These are phyloP conservation scores for Mortierella sp. DNA, from an alignment of 371 early-diverging fungal species.

Conservation along the genomic window DNA sequence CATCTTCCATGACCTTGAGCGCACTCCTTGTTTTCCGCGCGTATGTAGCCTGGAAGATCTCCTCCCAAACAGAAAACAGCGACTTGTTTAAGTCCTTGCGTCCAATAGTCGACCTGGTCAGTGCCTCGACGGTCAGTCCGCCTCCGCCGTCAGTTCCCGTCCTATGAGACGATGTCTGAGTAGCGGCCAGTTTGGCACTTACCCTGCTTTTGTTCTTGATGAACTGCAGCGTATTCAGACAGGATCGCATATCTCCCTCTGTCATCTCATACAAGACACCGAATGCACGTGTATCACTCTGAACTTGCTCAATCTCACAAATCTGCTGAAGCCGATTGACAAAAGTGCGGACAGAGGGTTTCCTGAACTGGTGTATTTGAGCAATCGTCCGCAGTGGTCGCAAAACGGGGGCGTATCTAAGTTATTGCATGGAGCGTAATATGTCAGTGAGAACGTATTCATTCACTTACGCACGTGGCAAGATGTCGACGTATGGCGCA, in stretches of 20 bases:
- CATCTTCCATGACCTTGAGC: conserved; percentile 49
- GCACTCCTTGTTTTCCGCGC: conserved; percentile 51
- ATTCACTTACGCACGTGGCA: neutral
- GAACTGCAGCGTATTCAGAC: conserved; percentile 92
- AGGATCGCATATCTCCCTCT: conserved; percentile 90
- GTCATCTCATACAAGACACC: conserved; percentile 81
- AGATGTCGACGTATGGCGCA: neutral
- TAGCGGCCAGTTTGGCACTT: neutral
- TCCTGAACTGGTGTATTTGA: conserved; percentile 75
- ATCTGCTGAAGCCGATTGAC: conserved; percentile 85
- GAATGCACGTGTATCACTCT: conserved; percentile 82
- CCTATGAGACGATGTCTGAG: conserved; percentile 1
- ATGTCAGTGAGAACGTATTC: neutral
- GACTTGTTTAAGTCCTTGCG: conserved; percentile 87
- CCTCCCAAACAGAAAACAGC: conserved; percentile 85
- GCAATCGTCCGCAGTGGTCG: conserved; percentile 88
- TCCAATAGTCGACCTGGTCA: conserved; percentile 72
- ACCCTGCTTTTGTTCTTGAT: conserved; percentile 35
- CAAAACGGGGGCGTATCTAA: conserved; percentile 88
- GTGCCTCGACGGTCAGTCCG: conserved; percentile 70
- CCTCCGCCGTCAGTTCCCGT: conserved; percentile 15
- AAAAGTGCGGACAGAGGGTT: conserved; percentile 76
- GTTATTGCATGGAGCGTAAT: conserved; percentile 16
- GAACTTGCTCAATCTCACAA: conserved; percentile 83
- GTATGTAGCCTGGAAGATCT: conserved; percentile 71